Percentiles rank a stretch among this genome's conserved stretches.
These are phyloP conservation scores for Tripterygium wilfordii DNA, from an alignment of 177 flowering plant species.

Conservation along the genomic window DNA sequence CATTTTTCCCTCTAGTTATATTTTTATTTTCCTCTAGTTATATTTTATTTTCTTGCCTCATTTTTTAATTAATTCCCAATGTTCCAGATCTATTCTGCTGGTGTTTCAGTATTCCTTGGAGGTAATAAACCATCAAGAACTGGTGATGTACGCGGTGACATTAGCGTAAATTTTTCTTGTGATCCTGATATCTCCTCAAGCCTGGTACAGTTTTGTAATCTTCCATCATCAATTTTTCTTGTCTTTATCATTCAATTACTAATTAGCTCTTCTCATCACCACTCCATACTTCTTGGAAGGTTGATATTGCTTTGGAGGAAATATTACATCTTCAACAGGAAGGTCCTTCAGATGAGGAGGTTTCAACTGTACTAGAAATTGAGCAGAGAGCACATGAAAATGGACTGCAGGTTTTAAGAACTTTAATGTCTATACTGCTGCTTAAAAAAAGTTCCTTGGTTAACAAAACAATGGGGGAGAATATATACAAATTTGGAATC, in stretches of 20 bases:
- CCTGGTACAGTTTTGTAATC: conserved; percentile 36
- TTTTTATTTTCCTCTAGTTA: conserved; percentile 3
- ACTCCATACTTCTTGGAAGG: conserved; percentile 34
- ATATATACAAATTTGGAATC: too few species aligned
- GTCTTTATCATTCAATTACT: background rate
- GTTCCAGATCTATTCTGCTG: conserved; percentile 75
- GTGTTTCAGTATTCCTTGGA: conserved; percentile 93
- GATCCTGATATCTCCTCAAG: conserved; percentile 81
- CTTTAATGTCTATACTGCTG: background rate
- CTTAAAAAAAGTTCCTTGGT: too few species aligned
- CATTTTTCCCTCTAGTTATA: background rate
- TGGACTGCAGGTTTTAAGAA: conserved; percentile 68
- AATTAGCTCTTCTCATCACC: background rate
- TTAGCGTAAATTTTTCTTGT: conserved; percentile 87
- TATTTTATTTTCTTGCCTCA: too few species aligned
- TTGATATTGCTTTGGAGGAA: conserved; percentile 80
- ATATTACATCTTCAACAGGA: conserved; percentile 73
- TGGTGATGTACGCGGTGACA: conserved; percentile 87
- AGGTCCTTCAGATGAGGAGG: conserved; percentile 80
- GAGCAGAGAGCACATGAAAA: conserved; percentile 98
- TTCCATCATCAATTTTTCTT: background rate
- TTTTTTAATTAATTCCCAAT: too few species aligned
- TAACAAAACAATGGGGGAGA: too few species aligned
- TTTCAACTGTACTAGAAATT: conserved; percentile 81
- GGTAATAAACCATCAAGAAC: conserved; percentile 89